Percentiles rank a stretch among this genome's conserved stretches.
phyloP scores from a whole-genome alignment of 805 yeast genomes.

The Sungouiella thailandica region DNA sequence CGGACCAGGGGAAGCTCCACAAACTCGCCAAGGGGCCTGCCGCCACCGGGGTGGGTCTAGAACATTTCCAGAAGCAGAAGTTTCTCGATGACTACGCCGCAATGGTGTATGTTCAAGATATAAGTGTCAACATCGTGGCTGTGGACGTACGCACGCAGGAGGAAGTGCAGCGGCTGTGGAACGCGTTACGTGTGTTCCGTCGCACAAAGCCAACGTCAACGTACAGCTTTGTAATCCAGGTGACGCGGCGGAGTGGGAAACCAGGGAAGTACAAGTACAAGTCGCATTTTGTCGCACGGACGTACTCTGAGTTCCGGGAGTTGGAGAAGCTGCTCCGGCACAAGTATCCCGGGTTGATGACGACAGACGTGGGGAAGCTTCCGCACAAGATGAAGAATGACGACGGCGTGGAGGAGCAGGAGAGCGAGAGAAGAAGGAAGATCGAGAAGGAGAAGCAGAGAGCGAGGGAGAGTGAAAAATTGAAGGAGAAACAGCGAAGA shows the following conservation, averaged over 20 bases:
- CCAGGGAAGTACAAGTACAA: constrained; percentile 8
- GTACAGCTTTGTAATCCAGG: constrained; percentile 49
- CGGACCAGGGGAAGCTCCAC: constrained; percentile 34
- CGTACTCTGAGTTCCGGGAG: constrained; percentile 63
- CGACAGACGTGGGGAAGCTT: constrained; percentile 49
- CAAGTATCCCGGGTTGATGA: constrained; percentile 59
- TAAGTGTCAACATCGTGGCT: constrained; percentile 63
- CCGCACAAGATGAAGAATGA: constrained; percentile 50
- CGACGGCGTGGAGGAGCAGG: constrained; percentile 24
- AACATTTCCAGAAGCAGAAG: constrained; percentile 9
- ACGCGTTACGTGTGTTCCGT: constrained; percentile 6
- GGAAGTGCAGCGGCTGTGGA: constrained; percentile 12
- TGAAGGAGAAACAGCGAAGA: no score
- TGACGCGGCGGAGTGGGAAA: constrained; percentile 19
- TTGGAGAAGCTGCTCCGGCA: constrained; percentile 50
- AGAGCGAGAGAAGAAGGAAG: no score
- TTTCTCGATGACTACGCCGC: constrained; percentile 13
- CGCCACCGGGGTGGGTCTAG: constrained; percentile 10
- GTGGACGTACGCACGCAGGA: constrained; percentile 30
- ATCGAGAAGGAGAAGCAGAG: no score
- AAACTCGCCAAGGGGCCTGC: constrained; percentile 19
- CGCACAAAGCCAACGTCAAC: no score
- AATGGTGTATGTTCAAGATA: constrained; percentile 47
- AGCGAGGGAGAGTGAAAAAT: no score
- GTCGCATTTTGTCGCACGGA: constrained; percentile 49